Percentiles rank a stretch among this genome's conserved stretches.
Conservation (phyloP, 2,329 filamentous ascomycete species). For the Pseudocercospora macadamiae region DNA sequence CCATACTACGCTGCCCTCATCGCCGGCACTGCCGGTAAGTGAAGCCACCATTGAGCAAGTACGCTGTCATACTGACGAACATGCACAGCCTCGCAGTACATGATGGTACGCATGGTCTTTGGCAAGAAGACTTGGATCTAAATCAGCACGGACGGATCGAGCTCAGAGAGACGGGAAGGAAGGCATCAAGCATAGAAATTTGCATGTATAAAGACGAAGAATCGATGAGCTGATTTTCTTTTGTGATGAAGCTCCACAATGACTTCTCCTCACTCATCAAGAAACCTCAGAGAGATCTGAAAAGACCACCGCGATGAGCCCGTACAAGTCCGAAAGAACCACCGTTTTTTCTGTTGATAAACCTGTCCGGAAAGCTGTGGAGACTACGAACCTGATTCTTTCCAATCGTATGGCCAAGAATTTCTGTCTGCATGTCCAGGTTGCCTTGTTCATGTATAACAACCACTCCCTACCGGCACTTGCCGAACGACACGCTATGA, state of each 20-base stretch:
- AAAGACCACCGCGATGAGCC: too few relatives aligned
- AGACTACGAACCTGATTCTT: not conserved
- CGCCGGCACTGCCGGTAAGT: slow-evolving; percentile 57
- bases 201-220: slow-evolving; percentile 2
- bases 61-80: slow-evolving; percentile 4
- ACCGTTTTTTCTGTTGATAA: not conserved
- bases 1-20: slow-evolving; percentile 64
- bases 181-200: not conserved
- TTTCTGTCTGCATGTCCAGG: not conserved
- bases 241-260: slow-evolving; percentile 1
- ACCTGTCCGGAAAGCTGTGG: not conserved
- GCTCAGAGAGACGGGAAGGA: not conserved
- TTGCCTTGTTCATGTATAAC: not conserved
- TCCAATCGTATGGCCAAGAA: not conserved
- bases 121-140: slow-evolving; percentile 77
- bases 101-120: slow-evolving; percentile 71
- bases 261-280: not conserved
- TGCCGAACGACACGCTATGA: not conserved
- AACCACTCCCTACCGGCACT: not conserved
- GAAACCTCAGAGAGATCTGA: too few relatives aligned
- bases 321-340: too few relatives aligned
- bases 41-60: not conserved
- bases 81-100: slow-evolving; percentile 61
- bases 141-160: not conserved
- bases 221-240: slow-evolving; percentile 7